A percentile compares a stretch with the other conserved stretches of the same genome.
phyloP scores from a whole-genome alignment of 1,139 yeast species.

The Debaryomyces udenii region DNA sequence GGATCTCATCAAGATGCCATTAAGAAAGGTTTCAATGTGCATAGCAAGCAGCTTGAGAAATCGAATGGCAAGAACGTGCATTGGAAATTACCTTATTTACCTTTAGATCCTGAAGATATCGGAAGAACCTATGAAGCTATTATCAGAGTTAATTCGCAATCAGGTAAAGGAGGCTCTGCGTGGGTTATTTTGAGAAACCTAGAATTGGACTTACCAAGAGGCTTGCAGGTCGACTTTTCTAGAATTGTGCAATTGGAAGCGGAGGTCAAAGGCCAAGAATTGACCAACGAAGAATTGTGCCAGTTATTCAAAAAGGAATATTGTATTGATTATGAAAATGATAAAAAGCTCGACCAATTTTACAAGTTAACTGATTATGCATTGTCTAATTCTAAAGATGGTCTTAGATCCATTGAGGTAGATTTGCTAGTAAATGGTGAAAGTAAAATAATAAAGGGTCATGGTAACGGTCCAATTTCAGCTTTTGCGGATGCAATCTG shows the following conservation, averaged over 20 bases:
- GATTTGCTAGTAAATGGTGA: slow-evolving; percentile 52
- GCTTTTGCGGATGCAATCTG: slow-evolving; percentile 82
- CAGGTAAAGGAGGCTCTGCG: slow-evolving; percentile 98
- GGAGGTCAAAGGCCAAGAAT: slow-evolving; percentile 82
- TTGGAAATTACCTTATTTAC: slow-evolving; percentile 94
- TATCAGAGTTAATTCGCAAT: slow-evolving; percentile 95
- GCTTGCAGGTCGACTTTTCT: slow-evolving; percentile 88
- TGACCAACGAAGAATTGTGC: slow-evolving; percentile 75
- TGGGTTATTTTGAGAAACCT: slow-evolving; percentile 90
- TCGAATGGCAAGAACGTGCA: slow-evolving; percentile 35
- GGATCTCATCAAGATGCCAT: slow-evolving; percentile 99
- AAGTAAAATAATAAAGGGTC: slow-evolving; percentile 56
- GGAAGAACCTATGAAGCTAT: slow-evolving; percentile 98
- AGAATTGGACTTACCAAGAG: slow-evolving; percentile 91
- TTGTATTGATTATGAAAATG: slow-evolving; percentile 57
- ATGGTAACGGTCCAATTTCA: slow-evolving; percentile 95
- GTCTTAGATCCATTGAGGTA: slow-evolving; percentile 38
- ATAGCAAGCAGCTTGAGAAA: slow-evolving; percentile 39
- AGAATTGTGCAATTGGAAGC: slow-evolving; percentile 80
- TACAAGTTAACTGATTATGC: slow-evolving; percentile 56
- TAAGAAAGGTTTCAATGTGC: slow-evolving; percentile 84
- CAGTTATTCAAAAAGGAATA: slow-evolving; percentile 73
- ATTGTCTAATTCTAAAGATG: slow-evolving; percentile 36
- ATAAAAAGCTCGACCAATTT: slow-evolving; percentile 27
- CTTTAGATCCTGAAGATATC: slow-evolving; percentile 93